phyloP scores from a whole-genome alignment of 768 basidiomycete species.

The Boletus rubroflammeus region DNA sequence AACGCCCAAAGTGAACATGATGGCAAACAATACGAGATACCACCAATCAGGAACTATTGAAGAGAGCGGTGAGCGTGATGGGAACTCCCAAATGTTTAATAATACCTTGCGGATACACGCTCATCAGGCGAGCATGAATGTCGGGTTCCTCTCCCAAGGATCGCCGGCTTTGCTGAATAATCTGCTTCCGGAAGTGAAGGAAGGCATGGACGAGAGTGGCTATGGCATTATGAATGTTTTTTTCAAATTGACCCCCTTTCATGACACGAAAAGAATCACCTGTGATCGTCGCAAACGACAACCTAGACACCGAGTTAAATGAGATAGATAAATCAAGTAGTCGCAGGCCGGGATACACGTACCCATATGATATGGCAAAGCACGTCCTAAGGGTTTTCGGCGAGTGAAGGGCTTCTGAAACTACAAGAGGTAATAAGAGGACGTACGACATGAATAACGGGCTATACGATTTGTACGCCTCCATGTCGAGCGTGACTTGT shows the following conservation, averaged over 20 bases:
- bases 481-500: conserved; percentile 50
- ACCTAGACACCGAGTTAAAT: conserved; percentile 52
- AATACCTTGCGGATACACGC: conserved; percentile 50
- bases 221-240: background rate
- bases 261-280: conserved; percentile 31
- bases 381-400: conserved; percentile 13
- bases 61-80: background rate
- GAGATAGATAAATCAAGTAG: background rate
- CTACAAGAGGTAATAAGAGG: background rate
- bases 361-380: conserved; percentile 33
- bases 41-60: conserved; percentile 78
- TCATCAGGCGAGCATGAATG: conserved; percentile 82
- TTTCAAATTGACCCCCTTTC: background rate
- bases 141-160: conserved; percentile 77
- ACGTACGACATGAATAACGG: conserved; percentile 54
- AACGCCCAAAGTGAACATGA: conserved; percentile 69
- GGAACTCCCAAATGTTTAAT: background rate
- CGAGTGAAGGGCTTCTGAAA: conserved; percentile 8
- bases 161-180: conserved; percentile 66
- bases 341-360: background rate
- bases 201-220: conserved; percentile 32
- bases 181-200: conserved; percentile 76
- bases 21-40: conserved; percentile 66
- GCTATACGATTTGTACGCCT: conserved; percentile 51
- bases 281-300: conserved; percentile 81